Base-by-base conservation (phyloP, 164 flowering plant species). In the Echeveria elegans region DNA sequence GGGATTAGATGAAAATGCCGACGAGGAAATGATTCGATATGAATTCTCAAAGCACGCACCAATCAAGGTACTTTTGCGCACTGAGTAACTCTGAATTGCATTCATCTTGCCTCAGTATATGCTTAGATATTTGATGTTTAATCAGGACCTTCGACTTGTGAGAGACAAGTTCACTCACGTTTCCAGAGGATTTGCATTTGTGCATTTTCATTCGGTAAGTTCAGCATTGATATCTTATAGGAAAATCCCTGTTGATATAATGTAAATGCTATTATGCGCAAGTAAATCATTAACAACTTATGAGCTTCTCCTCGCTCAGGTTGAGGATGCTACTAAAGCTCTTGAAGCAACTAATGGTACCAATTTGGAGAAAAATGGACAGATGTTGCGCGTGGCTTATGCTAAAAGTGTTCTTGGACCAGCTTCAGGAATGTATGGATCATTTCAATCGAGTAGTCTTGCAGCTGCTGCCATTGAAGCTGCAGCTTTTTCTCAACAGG, bases 401-500 rank as follows among this genome's bases (percentile, higher is more conserved):
- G 97, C 99, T 29, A 95, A 90, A 80, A 95, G 97, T 74, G 81
- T 89, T 28, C 86, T 89, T 77, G 97, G 97, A 70, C 88, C 96
- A 65, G 88, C 85, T 65, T 75, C 93, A 28, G 96, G 89, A 37
- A 36, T 80, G 50, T 79, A 88, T 63, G 92, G 85, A 60, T 68
- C 82, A 71, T 80, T 86, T 47, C 97, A 94, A 66, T 87, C 97
- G 28, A 92, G 97, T 80, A 88, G 92, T 72, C 92, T 95, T 74
- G 99, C 99, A 64, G 99, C 97, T 73, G 99, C 99, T 72, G 99
- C 99, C 71, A 95, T 95, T 82, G 97, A 95, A 78, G 99, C 99
- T 15, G 99, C 99, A 26, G 74, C 97, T 65, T 95, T 95, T 86
- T 77, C 99, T 59, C 99, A 95, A 64, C 99, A 95, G 96, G 99